These are phyloP conservation scores for Penicillium simplicissimum DNA, from an alignment of 495 filamentous ascomycete species.

Conservation along the genomic window DNA sequence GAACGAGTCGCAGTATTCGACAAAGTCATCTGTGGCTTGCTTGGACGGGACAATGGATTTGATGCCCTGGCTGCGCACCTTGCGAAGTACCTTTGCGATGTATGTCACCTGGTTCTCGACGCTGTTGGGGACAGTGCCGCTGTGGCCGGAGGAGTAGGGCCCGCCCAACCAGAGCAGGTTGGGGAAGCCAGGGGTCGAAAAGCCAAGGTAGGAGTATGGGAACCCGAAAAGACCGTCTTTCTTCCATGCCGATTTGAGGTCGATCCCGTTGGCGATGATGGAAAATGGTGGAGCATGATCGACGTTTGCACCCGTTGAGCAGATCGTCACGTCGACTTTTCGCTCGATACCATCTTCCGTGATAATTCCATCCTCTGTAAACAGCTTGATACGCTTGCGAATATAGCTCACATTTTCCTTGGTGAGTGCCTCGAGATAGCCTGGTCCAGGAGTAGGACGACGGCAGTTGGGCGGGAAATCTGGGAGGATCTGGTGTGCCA, in stretches of 20 bases:
- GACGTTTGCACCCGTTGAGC: conserved; percentile 66
- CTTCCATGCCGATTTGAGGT: conserved; percentile 52
- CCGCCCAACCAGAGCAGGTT: conserved; percentile 60
- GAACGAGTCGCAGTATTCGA: conserved; percentile 61
- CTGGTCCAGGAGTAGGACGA: conserved; percentile 68
- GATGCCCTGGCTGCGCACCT: conserved; percentile 63
- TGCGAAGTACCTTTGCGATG: conserved; percentile 64
- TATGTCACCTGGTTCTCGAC: conserved; percentile 60
- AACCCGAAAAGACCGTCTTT: conserved; percentile 55
- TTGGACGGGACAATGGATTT: conserved; percentile 54
- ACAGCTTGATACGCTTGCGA: conserved; percentile 53
- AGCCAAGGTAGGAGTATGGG: conserved; percentile 65
- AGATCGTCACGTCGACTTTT: conserved; percentile 62
- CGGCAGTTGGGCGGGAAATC: conserved; percentile 69
- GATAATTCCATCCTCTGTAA: conserved; percentile 58
- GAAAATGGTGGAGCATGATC: conserved; percentile 61
- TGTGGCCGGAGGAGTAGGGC: conserved; percentile 50
- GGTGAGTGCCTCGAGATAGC: conserved; percentile 68
- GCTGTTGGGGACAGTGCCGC: conserved; percentile 52
- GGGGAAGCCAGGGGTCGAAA: conserved; percentile 63
- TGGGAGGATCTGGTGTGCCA: conserved; percentile 57
- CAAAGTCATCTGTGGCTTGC: conserved; percentile 61
- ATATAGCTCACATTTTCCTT: conserved; percentile 65
- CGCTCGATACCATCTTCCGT: conserved; percentile 52
- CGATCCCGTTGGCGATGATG: conserved; percentile 50